Base-by-base conservation (phyloP, 1,284 basidiomycete genomes). In the Marasmius fiardii region DNA sequence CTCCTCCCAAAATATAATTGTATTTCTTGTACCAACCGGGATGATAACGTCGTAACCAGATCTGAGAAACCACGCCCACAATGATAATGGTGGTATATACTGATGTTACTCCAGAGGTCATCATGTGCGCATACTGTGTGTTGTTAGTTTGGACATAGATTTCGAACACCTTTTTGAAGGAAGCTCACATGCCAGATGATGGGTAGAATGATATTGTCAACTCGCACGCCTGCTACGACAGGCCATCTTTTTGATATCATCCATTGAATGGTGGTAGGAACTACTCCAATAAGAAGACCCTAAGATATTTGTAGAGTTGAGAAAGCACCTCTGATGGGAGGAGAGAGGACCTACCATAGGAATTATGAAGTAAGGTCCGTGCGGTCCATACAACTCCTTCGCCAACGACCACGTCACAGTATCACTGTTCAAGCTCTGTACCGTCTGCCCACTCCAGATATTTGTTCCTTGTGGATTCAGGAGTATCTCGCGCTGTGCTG, bases 331-430 rank as follows among this genome's bases (percentile, higher is more conserved):
- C 11, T 16, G 4, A 3, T 11, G 26, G 16, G 20, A 24, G 5
- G 47, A 49, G 4, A 1, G n/a, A n/a, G n/a, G n/a, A n/a, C n/a
- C n/a, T 77, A 26, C 71, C 70, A 61, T 78, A 76, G 14, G 74
- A 72, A 60, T 33, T 4, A 79, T 68, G 34, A 80, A 70, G 72
- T 75, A 79, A 68, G 81, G 80, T 45, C 68, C 69, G 31, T 71
- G 59, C 33, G 75, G 75, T 59, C 75, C 74, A 26, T 69, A 62
- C 2, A 82, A 72, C 57, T 81, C 77, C 55, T 75, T 76, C 78
- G 4, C 82, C 68, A 7, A 80, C 80, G 44, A 80, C 81, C 77
- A 81, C 78, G 80, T 78, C 31, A 83, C 71, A 3, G 80, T 79
- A 11, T 76, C 74, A n/a, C 79, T 80, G 67, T 82, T 83, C 64